Evolutionary conservation across 257 asterid species (phyloP).

Genomic region (Primulina eburnea): DNA sequence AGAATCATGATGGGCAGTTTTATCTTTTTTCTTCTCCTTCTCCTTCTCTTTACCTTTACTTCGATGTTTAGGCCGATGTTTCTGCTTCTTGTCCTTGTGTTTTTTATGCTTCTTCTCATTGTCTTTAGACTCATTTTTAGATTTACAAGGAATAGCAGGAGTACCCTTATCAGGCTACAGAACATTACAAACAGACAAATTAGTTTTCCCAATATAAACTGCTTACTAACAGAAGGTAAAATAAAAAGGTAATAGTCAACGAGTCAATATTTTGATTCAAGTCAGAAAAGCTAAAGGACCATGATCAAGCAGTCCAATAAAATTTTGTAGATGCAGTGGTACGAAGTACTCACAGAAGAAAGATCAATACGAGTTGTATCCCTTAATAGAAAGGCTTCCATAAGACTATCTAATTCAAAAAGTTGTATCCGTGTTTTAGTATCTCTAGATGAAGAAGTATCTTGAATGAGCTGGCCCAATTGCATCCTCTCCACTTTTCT

Average conservation of each 20-base stretch:
- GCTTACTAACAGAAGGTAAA: not conserved
- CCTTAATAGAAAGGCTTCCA: constrained; percentile 47
- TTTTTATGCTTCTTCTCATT: constrained; percentile 66
- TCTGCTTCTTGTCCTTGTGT: constrained; percentile 60
- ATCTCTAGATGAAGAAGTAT: constrained; percentile 36
- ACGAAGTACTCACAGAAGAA: constrained; percentile 28
- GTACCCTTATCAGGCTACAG: constrained; percentile 63
- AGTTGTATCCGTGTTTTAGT: constrained; percentile 23
- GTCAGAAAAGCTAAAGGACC: not conserved
- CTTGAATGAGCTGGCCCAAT: constrained; percentile 44
- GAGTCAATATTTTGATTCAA: not conserved
- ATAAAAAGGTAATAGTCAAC: not conserved
- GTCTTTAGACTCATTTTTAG: constrained; percentile 55
- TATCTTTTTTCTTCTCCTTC: constrained; percentile 59
- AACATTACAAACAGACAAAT: constrained; percentile 24
- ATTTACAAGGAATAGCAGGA: constrained; percentile 58
- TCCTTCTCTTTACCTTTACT: constrained; percentile 59
- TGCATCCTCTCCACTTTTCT: constrained; percentile 57
- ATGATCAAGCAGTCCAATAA: not conserved
- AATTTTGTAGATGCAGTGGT: not conserved
- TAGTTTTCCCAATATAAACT: constrained; percentile 16
- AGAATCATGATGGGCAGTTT: constrained; percentile 46
- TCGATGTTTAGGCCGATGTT: constrained; percentile 65
- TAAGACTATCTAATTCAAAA: constrained; percentile 30
- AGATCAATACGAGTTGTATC: constrained; percentile 45